Conservation (phyloP, 495 filamentous ascomycete genomes). For the Aspergillus haitiensis region DNA sequence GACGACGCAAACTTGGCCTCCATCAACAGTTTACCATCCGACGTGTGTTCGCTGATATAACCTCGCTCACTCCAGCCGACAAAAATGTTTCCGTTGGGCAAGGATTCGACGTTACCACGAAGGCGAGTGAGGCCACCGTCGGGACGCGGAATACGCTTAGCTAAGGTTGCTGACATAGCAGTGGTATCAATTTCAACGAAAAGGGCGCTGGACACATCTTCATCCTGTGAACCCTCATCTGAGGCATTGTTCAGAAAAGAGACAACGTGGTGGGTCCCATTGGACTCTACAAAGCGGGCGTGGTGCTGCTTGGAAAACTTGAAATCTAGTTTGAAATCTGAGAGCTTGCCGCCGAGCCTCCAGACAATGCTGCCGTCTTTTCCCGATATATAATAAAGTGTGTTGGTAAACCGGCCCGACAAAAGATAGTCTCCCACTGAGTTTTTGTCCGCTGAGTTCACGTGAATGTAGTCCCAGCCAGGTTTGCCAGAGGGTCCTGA, state of each 20-base stretch:
- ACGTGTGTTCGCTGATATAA: constrained; percentile 56
- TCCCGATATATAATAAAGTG: constrained; percentile 58
- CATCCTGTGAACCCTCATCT: constrained; percentile 42
- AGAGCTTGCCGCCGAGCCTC: constrained; percentile 52
- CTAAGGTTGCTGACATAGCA: constrained; percentile 45
- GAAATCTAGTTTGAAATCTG: constrained; percentile 48
- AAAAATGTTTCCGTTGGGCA: constrained; percentile 56
- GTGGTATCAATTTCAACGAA: constrained; percentile 53
- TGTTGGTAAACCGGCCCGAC: constrained; percentile 56
- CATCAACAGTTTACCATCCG: constrained; percentile 54
- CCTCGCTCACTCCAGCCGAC: constrained; percentile 60
- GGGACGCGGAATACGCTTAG: constrained; percentile 46
- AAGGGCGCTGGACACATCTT: constrained; percentile 51
- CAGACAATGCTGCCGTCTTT: constrained; percentile 57
- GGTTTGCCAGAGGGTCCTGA: constrained; percentile 22
- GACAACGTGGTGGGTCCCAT: constrained; percentile 51
- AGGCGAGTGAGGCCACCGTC: constrained; percentile 53
- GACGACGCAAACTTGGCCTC: constrained; percentile 38
- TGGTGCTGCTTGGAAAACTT: constrained; percentile 63
- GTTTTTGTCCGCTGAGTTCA: constrained; percentile 48
- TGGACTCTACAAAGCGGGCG: constrained; percentile 53
- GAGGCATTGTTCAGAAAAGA: constrained; percentile 58
- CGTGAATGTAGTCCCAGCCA: constrained; percentile 46
- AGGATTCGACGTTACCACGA: constrained; percentile 59
- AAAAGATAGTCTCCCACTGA: constrained; percentile 56